Evolutionary conservation across 1,139 yeast species (phyloP).

Genomic region (Suhomyces coccinellae): DNA sequence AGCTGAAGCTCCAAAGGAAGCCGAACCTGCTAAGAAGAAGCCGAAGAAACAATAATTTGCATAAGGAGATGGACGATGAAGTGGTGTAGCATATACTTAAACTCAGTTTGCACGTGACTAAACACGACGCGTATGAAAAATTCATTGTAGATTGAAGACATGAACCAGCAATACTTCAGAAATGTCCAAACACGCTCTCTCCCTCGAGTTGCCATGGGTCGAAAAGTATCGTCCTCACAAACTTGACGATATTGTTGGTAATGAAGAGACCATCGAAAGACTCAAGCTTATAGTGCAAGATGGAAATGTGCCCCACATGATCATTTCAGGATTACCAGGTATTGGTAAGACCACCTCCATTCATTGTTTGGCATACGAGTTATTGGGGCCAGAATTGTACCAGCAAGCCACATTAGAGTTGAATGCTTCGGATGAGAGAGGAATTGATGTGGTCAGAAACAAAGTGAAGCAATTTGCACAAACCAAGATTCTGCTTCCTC

Average conservation of each 20-base stretch:
- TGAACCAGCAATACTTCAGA: neutral
- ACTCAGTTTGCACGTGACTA: neutral
- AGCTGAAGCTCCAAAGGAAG: neutral
- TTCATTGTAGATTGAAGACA: neutral
- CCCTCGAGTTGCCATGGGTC: conserved; percentile 68
- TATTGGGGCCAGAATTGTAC: conserved; percentile 68
- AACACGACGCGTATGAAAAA: conserved; percentile 6
- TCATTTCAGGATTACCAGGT: conserved; percentile 93
- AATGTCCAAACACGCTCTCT: conserved; percentile 25
- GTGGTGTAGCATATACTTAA: neutral
- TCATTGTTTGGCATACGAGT: conserved; percentile 83
- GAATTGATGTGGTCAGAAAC: conserved; percentile 50
- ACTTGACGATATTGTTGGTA: conserved; percentile 87
- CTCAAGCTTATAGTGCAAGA: conserved; percentile 81
- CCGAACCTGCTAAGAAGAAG: neutral
- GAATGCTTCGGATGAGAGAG: conserved; percentile 53
- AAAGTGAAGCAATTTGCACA: conserved; percentile 60
- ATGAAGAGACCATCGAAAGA: conserved; percentile 84
- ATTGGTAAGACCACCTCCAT: conserved; percentile 95
- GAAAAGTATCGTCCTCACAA: conserved; percentile 88
- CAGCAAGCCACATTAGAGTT: conserved; percentile 86
- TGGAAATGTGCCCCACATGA: conserved; percentile 97
- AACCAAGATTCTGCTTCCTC: conserved; percentile 64
- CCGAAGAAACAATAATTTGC: neutral
- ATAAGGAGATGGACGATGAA: too few relatives aligned